Evolutionary conservation across 2,329 filamentous ascomycete genomes (phyloP), one percentile per base, ranked within the genome.

Genomic region (Neobulgaria alba): DNA sequence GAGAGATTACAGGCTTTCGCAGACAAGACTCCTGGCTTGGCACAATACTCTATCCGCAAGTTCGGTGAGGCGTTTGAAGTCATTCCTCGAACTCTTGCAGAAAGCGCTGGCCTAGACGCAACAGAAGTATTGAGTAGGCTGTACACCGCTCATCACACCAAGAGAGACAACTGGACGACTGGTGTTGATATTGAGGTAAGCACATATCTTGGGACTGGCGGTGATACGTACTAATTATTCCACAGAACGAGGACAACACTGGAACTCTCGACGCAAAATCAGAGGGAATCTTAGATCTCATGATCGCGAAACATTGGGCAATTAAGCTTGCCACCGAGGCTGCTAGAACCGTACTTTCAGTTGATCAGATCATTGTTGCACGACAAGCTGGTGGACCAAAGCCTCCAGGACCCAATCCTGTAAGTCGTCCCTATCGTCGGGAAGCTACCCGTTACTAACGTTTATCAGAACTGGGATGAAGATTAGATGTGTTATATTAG

Each of bases 291-390:
- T 72, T 98, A 41, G 93, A 98, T 61, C 73, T 98, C 32, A 75
- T 96, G 67, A 79, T 89, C 46, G 80, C 84, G 51, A 98, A 98
- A 75, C 82, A 80, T 60, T 96, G 89, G 90, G 92, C 92, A 34
- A 95, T 98, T 65, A 92, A 92, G 69, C 73, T 98, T 50, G 93
- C 92, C 29, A 95, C 90, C 17, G 92, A 98, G 67, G 83, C 92
- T 30, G 90, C 88, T 39, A 77, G 92, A 57, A 98, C 92, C 35
- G 84, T 98, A 20, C 71, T 98, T 50, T 94, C 88, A 35, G 92
- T 98, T 29, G 92, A 98, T 66, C 93, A 98, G 69, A 98, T 98
- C 60, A 98, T 98, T 61, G 92, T 98, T 43, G 89, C 93, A 49
- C 80, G 90, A 67, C 92, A 96, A 69, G 92, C 93, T 35, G 92